Evolutionary conservation across 2,329 filamentous ascomycete genomes (phyloP).

Genomic region (Chaetomium strumarium): DNA sequence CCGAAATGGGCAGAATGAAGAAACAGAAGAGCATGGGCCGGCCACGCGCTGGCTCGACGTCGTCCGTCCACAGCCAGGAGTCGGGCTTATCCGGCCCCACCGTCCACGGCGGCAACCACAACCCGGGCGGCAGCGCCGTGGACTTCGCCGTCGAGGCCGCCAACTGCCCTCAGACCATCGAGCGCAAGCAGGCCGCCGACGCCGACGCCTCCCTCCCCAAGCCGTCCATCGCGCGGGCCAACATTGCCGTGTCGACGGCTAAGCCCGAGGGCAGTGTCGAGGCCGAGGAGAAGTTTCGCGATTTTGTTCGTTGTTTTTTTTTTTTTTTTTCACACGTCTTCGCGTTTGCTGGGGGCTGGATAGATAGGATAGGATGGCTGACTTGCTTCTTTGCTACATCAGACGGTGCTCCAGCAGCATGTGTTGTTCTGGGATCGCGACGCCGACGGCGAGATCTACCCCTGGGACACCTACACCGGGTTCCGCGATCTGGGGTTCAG

Average conservation of each 20-base stretch:
- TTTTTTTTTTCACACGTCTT: neutral
- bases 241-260: slow-evolving; percentile 15
- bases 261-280: slow-evolving; percentile 15
- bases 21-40: no score
- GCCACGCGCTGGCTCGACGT: no score
- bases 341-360: neutral
- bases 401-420: slow-evolving; percentile 36
- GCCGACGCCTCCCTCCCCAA: slow-evolving; percentile 11
- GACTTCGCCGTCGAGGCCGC: slow-evolving; percentile 12
- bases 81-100: neutral
- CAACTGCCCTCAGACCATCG: slow-evolving; percentile 5
- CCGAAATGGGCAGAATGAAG: no score
- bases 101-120: no score
- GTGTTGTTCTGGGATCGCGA: slow-evolving; percentile 39
- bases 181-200: slow-evolving; percentile 15
- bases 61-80: no score
- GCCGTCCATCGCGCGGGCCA: slow-evolving; percentile 20
- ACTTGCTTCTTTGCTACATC: neutral
- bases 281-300: neutral
- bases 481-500: slow-evolving; percentile 37
- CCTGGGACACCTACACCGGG: slow-evolving; percentile 34
- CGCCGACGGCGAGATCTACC: slow-evolving; percentile 35
- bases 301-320: slow-evolving; percentile 10
- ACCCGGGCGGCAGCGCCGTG: neutral
- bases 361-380: neutral